Conservation (phyloP, 164 flowering plant species). For the Kingdonia uniflora region DNA sequence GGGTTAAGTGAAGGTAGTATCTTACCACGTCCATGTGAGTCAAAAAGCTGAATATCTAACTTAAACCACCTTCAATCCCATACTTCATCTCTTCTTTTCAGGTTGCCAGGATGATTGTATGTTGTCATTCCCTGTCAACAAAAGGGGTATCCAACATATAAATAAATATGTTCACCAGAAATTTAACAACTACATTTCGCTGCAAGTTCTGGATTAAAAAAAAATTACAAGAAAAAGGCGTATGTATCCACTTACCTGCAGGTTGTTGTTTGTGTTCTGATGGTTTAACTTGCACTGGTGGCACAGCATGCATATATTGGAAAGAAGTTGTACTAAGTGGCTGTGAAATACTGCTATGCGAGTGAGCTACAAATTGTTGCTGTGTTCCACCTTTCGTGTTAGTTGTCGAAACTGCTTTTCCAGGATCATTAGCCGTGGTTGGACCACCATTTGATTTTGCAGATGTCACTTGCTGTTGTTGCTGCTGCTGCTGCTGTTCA, state of each 20-base stretch:
- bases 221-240: not conserved
- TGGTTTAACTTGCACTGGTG: constrained; percentile 57
- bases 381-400: constrained; percentile 41
- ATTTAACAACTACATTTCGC: not conserved
- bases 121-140: constrained; percentile 40
- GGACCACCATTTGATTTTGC: constrained; percentile 21
- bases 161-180: constrained; percentile 3
- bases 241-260: constrained; percentile 46
- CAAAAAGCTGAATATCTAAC: no score
- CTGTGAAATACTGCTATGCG: constrained; percentile 34
- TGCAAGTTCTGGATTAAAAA: not conserved
- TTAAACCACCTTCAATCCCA: not conserved
- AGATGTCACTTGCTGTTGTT: constrained; percentile 38
- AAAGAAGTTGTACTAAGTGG: constrained; percentile 40
- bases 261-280: constrained; percentile 78
- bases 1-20: no score
- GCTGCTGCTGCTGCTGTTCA: constrained; percentile 32
- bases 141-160: constrained; percentile 11
- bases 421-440: constrained; percentile 45
- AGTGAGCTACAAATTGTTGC: constrained; percentile 26
- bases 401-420: constrained; percentile 41
- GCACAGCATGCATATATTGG: constrained; percentile 49
- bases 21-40: no score
- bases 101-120: constrained; percentile 45
- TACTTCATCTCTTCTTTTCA: constrained; percentile 28